Evolutionary conservation across 768 basidiomycete species (phyloP).

Genomic region (Hericium coralloides): DNA sequence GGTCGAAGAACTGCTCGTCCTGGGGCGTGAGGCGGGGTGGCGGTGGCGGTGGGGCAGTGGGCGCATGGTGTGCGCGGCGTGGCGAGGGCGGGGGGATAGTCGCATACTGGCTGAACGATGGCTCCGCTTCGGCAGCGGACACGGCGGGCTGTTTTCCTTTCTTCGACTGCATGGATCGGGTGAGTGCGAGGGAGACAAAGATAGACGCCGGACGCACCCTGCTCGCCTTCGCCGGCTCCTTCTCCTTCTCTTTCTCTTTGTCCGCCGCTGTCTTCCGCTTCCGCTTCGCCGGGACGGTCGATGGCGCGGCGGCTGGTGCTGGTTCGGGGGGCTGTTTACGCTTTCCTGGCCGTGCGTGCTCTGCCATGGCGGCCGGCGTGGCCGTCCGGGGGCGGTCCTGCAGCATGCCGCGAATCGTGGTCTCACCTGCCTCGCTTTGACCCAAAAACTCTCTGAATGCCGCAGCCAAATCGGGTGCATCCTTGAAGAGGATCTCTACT

Average conservation of each 20-base stretch:
- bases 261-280: slow-evolving; percentile 51
- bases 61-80: slow-evolving; percentile 12
- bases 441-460: slow-evolving; percentile 72
- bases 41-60: slow-evolving; percentile 8
- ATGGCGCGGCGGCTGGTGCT: not conserved
- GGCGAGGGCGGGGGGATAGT: slow-evolving; percentile 19
- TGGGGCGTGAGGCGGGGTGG: slow-evolving; percentile 23
- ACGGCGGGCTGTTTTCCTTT: slow-evolving; percentile 20
- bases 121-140: slow-evolving; percentile 16
- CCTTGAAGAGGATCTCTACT: slow-evolving; percentile 63
- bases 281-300: slow-evolving; percentile 49
- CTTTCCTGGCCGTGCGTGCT: slow-evolving; percentile 32
- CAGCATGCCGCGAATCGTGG: slow-evolving; percentile 10
- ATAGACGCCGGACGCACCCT: slow-evolving; percentile 11
- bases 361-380: slow-evolving; percentile 17
- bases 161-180: slow-evolving; percentile 2
- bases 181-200: not conserved
- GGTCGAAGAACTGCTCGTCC: slow-evolving; percentile 85
- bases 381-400: slow-evolving; percentile 14
- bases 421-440: not conserved
- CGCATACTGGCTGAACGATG: slow-evolving; percentile 19
- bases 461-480: slow-evolving; percentile 62
- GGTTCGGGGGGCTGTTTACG: slow-evolving; percentile 16
- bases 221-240: slow-evolving; percentile 8
- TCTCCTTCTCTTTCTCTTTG: slow-evolving; percentile 29